Conservation (phyloP, 345 rosid species). For the Gossypium sturtianum region DNA sequence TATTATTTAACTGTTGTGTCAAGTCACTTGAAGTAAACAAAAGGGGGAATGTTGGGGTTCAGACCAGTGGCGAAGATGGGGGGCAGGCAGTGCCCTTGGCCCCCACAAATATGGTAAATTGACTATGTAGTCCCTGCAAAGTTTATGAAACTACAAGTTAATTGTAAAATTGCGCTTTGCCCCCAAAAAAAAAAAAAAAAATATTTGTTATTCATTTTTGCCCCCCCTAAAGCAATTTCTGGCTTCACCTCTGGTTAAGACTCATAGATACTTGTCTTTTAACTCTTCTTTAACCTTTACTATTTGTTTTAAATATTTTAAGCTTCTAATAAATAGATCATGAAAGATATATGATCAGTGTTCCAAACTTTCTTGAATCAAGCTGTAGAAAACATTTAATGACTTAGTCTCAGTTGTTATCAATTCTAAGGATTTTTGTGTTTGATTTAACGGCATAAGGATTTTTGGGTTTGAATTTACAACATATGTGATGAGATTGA, state of each 20-base stretch:
- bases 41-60: background rate
- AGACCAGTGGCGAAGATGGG: too few relatives aligned
- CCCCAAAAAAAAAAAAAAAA: too few relatives aligned
- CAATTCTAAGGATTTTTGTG: background rate
- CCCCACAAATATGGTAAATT: too few relatives aligned
- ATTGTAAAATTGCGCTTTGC: too few relatives aligned
- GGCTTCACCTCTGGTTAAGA: too few relatives aligned
- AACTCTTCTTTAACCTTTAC: background rate
- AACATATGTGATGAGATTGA: constrained; percentile 7
- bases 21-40: background rate
- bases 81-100: too few relatives aligned
- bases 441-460: background rate
- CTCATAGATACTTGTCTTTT: background rate
- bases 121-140: too few relatives aligned
- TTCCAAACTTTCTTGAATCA: background rate
- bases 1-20: background rate
- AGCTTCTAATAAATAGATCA: constrained; percentile 1
- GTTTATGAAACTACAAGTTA: too few relatives aligned
- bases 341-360: background rate
- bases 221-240: too few relatives aligned
- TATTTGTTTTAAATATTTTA: background rate
- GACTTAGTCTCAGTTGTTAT: constrained; percentile 1
- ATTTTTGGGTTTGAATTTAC: background rate
- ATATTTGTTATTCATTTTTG: too few relatives aligned
- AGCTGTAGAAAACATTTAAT: background rate